Evolutionary conservation across 768 basidiomycete genomes (phyloP), one percentile per base, ranked within the genome.

Genomic region (Suillus placidus): DNA sequence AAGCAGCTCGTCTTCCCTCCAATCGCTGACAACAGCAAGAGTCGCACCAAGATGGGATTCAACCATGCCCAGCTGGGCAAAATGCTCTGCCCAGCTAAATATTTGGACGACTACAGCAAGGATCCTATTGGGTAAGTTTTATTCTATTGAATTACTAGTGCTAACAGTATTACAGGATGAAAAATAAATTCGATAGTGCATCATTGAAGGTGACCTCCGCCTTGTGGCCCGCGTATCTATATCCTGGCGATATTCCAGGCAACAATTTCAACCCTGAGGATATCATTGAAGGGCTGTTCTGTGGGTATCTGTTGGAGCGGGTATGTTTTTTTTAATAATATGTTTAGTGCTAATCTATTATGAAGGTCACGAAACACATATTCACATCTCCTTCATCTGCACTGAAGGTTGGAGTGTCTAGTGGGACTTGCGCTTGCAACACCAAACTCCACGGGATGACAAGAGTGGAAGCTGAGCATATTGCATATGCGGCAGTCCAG

Each of bases 401-500:
- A 10, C 45, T 62, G 20, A 26, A 20, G 6, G 49, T 26, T 4
- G 42, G 64, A 3, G 20, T 49, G 6, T 49, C 42, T 2, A 52
- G 14, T n/a, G 32, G 43, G 13, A 65, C 64, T 2, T 34, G 42
- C 10, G 30, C 58, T 47, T 40, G 47, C 26, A 65, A 60, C 20
- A 42, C 56, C 2, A 64, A 61, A 35, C 26, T 61, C 20, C 58
- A 60, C 23, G 43, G 45, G 7, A 65, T 65, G 58, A 6, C 2
- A 1, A 32, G 51, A 26, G 64, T 65, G 32, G 45, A n/a, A 3
- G 64, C 64, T 16, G 61, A 65, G 37, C 64, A 65, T n/a, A 62
- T 65, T 5, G 34, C 64, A 30, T 65, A 65, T 43, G 47, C 34
- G 0, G 12, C 20, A 0, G 52, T 64, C 32, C 63, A 64, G 13